These are phyloP conservation scores for Citrullus mucosospermus DNA, from an alignment of 306 rosid species.

Conservation along the genomic window DNA sequence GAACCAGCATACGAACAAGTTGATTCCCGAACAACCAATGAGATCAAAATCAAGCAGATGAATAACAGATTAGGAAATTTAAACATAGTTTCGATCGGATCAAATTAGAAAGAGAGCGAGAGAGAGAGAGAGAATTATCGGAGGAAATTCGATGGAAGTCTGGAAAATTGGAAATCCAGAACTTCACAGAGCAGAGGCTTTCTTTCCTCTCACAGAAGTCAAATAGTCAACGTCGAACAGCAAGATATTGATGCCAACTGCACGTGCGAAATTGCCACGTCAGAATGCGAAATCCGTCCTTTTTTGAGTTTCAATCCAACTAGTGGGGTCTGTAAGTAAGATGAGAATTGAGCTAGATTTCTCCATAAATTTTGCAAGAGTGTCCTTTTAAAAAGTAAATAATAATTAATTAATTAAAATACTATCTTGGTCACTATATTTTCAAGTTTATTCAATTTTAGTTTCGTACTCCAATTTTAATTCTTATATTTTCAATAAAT, in stretches of 20 bases:
- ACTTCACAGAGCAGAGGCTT: background rate
- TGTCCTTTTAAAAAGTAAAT: too few relatives aligned
- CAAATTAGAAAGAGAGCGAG: background rate
- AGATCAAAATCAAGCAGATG: slow-evolving; percentile 20
- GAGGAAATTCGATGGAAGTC: background rate
- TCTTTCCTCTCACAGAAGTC: too few relatives aligned
- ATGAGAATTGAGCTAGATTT: too few relatives aligned
- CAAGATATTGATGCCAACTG: background rate
- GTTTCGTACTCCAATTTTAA: too few relatives aligned
- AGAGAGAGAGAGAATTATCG: background rate
- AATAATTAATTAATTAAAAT: too few relatives aligned
- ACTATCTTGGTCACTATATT: too few relatives aligned
- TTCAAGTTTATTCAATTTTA: too few relatives aligned
- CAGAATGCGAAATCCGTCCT: background rate
- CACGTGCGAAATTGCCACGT: background rate
- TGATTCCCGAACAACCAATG: slow-evolving; percentile 20
- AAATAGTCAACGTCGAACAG: background rate
- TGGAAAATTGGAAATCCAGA: background rate
- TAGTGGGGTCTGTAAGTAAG: too few relatives aligned
- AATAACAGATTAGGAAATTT: slow-evolving; percentile 18
- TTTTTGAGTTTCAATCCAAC: too few relatives aligned
- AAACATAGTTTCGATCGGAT: slow-evolving; percentile 19
- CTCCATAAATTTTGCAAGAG: too few relatives aligned
- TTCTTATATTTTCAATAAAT: too few relatives aligned
- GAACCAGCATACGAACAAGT: slow-evolving; percentile 59